A percentile compares a stretch with the other conserved stretches of the same genome.
Conservation (phyloP, 2,329 filamentous ascomycete genomes). For the Geoglossum cookeanum region DNA sequence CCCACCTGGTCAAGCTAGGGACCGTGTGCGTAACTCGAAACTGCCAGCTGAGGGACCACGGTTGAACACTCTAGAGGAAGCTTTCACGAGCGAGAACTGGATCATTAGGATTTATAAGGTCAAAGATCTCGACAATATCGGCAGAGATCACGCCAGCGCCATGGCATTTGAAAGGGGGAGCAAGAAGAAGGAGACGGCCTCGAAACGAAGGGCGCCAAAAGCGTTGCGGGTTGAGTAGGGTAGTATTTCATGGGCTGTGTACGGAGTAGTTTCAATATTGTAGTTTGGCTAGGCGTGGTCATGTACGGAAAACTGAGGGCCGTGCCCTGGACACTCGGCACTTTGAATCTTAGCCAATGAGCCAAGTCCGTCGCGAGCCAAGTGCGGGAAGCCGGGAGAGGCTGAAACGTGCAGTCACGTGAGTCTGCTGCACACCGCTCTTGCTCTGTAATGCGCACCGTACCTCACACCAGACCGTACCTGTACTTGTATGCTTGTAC, state of each 20-base stretch:
- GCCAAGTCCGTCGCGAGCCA: too few species aligned
- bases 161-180: slow-evolving; percentile 32
- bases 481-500: too few species aligned
- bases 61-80: slow-evolving; percentile 82
- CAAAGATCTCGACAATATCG: slow-evolving; percentile 94
- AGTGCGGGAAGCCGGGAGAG: too few species aligned
- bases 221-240: slow-evolving; percentile 18
- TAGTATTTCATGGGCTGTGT: background rate
- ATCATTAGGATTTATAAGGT: slow-evolving; percentile 99
- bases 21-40: slow-evolving; percentile 66
- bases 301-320: background rate
- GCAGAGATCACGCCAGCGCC: slow-evolving; percentile 59
- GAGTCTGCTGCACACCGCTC: background rate
- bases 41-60: slow-evolving; percentile 72
- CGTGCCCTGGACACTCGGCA: too few species aligned
- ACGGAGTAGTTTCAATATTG: background rate
- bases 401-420: too few species aligned
- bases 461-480: too few species aligned
- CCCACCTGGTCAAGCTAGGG: slow-evolving; percentile 72
- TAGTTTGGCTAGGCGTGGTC: background rate
- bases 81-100: slow-evolving; percentile 99
- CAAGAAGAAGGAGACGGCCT: slow-evolving; percentile 29
- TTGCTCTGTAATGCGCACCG: too few species aligned
- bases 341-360: too few species aligned
- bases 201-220: slow-evolving; percentile 23